A percentile compares a stretch with the other conserved stretches of the same genome.
phyloP scores from a whole-genome alignment of 352 stramenopile genomes.

The Phytophthora sojae region DNA sequence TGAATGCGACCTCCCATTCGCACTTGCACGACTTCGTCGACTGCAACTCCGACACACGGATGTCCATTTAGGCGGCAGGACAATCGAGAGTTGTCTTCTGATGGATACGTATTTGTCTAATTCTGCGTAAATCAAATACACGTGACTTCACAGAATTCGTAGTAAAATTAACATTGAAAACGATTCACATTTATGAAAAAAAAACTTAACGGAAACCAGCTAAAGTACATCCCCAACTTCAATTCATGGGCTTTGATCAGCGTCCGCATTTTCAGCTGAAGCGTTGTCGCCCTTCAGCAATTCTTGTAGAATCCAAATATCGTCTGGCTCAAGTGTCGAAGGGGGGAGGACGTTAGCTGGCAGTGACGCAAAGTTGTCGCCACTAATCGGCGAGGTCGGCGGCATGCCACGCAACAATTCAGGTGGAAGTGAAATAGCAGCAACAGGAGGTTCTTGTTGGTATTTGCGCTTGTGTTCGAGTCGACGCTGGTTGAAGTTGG shows the following conservation, averaged over 20 bases:
- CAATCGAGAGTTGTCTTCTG: neutral
- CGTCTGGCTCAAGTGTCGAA: slow-evolving; percentile 17
- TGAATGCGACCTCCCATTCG: slow-evolving; percentile 1
- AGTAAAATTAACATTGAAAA: neutral
- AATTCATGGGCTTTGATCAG: neutral
- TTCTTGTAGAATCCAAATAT: slow-evolving; percentile 25
- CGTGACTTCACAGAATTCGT: neutral
- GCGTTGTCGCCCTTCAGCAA: neutral
- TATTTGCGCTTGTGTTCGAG: slow-evolving; percentile 33
- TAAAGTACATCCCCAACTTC: neutral
- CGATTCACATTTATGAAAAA: neutral
- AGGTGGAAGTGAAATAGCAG: neutral
- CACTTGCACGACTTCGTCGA: slow-evolving; percentile 16
- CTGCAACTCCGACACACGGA: slow-evolving; percentile 14
- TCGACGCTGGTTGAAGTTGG: slow-evolving; percentile 38
- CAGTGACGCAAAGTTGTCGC: neutral
- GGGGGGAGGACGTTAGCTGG: neutral
- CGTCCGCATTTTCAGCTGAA: neutral
- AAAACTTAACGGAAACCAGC: neutral
- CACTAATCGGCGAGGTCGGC: neutral
- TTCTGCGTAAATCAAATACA: neutral
- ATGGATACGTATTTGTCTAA: too few relatives aligned
- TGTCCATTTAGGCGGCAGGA: slow-evolving; percentile 26
- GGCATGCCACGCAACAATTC: neutral
- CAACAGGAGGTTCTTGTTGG: slow-evolving; percentile 9